phyloP scores from a whole-genome alignment of 2,329 filamentous ascomycete species.

The Aspergillus puulaauensis region DNA sequence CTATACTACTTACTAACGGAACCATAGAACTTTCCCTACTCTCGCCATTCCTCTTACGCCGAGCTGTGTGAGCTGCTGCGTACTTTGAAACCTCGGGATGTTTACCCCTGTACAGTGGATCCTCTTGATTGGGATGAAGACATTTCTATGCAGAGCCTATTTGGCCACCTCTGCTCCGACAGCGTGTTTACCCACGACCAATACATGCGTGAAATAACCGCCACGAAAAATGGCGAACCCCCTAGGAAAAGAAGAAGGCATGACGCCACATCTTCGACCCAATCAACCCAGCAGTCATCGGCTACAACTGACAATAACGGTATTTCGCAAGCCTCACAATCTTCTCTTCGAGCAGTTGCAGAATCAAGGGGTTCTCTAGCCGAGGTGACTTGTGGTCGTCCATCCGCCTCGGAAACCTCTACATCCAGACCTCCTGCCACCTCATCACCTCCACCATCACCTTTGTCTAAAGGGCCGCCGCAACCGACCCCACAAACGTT shows the following conservation, averaged over 20 bases:
- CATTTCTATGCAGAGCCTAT: conserved; percentile 66
- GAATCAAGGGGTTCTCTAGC: background rate
- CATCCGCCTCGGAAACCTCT: background rate
- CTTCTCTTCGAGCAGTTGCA: background rate
- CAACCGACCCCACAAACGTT: conserved; percentile 4
- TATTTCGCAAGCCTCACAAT: background rate
- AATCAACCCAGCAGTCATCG: conserved; percentile 23
- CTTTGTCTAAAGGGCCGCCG: conserved; percentile 2
- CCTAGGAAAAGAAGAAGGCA: conserved; percentile 20
- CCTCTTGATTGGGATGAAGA: conserved; percentile 61
- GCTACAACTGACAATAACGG: conserved; percentile 9
- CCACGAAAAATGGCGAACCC: conserved; percentile 19
- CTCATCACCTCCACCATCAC: background rate
- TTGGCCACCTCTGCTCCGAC: conserved; percentile 67
- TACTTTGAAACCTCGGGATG: conserved; percentile 69
- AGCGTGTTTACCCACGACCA: conserved; percentile 64
- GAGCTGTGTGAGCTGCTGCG: conserved; percentile 73
- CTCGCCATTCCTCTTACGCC: conserved; percentile 80
- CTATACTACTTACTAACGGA: conserved; percentile 9
- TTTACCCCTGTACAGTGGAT: conserved; percentile 80
- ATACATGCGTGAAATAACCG: conserved; percentile 51
- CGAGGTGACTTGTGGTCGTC: background rate
- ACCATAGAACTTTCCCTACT: conserved; percentile 70
- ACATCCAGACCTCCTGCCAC: background rate
- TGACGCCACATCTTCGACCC: conserved; percentile 16